Evolutionary conservation across 129 eudicot genomes (phyloP), one percentile per base, ranked within the genome.

Genomic region (Flaveria ramosissima): DNA sequence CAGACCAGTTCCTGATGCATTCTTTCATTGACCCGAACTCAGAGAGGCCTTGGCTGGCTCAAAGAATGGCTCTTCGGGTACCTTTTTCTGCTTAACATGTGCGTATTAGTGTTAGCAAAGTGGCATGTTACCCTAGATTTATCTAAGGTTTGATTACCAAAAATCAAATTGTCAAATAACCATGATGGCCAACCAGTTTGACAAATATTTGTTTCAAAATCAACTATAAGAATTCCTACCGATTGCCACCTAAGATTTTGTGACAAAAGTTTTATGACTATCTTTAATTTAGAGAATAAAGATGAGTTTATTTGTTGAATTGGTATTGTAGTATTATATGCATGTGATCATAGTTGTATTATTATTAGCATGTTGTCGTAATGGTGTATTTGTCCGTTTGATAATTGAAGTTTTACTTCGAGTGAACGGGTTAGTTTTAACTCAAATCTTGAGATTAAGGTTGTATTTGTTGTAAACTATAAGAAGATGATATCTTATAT

Each of bases 1-100:
- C 90, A 6, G 86, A 84, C 51, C 83, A 91, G 72, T 94, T 94
- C 66, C 64, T 91, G 68, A 75, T 69, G 73, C 97, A 94, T 78
- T 68, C 77, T 43, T 94, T 91, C 81, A 84, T 94, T 7, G 97
- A 94, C 74, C 94, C 99, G 2, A 85, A 91, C 87, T 80, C 78
- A 6, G 88, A 89, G 32, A 83, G 89, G 62, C 90, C 97, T 56
- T 94, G 97, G 97, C 56, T 91, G 61, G 92, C 92, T 23, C 90
- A 82, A 56, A 87, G 86, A 81, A 86, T 91, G 92, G 98, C 93
- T 32, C 80, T 83, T 27, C 84, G 85, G 84, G 83, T 91, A 80
- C 98, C 98, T 9, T 84, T 83, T 79, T 86, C 98, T 15, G 96
- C 97, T 68, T 88, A 64, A 16, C 15, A 6, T 19, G 8, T 1